Percentiles rank a stretch among this genome's conserved stretches.
Conservation (phyloP, 768 basidiomycete species). For the Serendipita sp. region DNA sequence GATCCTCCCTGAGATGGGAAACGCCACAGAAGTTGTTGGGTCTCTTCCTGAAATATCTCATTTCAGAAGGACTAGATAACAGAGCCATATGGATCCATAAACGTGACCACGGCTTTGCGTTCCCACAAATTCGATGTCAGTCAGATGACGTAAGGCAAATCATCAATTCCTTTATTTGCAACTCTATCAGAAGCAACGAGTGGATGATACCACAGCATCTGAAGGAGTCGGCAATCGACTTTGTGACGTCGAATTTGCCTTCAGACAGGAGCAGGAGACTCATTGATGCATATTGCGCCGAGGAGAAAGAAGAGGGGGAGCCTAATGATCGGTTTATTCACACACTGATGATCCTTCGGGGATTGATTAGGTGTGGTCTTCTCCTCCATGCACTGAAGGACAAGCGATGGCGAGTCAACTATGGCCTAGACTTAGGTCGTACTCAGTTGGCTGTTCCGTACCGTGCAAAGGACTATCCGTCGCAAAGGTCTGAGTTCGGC, state of each 20-base stretch:
- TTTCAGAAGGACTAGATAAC: too few species aligned
- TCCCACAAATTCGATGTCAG: slow-evolving; percentile 7
- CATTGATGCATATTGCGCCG: not conserved
- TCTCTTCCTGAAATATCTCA: not conserved
- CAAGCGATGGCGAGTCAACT: slow-evolving; percentile 37
- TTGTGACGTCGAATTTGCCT: slow-evolving; percentile 15
- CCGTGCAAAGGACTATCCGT: slow-evolving; percentile 23
- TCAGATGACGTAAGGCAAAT: slow-evolving; percentile 5
- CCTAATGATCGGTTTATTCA: slow-evolving; percentile 19
- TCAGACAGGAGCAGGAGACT: slow-evolving; percentile 10
- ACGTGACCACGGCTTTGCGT: not conserved
- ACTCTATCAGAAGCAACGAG: slow-evolving; percentile 12
- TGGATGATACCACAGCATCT: slow-evolving; percentile 14
- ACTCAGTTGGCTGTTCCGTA: slow-evolving; percentile 38
- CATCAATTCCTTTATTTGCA: slow-evolving; percentile 13
- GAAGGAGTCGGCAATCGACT: slow-evolving; percentile 14
- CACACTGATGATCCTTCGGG: slow-evolving; percentile 29
- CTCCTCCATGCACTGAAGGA: slow-evolving; percentile 24
- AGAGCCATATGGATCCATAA: too few species aligned
- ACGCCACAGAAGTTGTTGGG: slow-evolving; percentile 25
- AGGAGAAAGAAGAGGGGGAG: not conserved
- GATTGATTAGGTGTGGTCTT: slow-evolving; percentile 29
- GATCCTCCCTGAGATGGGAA: slow-evolving; percentile 29
- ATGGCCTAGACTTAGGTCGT: slow-evolving; percentile 29
- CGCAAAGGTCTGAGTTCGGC: slow-evolving; percentile 32